Base-by-base conservation (phyloP, 495 filamentous ascomycete genomes). In the Lophiostoma macrostomum region DNA sequence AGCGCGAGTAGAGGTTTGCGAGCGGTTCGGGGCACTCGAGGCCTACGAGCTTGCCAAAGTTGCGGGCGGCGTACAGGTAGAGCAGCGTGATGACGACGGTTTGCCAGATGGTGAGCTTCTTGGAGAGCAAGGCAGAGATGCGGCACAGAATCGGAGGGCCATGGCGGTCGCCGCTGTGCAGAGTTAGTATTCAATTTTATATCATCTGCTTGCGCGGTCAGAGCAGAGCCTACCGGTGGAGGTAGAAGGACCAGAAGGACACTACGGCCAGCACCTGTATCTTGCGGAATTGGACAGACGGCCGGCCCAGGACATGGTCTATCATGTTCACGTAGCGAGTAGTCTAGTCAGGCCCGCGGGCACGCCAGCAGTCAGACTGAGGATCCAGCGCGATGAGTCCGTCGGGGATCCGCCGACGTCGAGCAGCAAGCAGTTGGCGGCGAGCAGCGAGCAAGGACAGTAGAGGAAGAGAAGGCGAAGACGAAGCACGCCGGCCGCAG, bases 251-350 rank as follows among this genome's bases (percentile, higher is more conserved):
- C 94, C 93, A 97, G 63, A 96, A 94, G 0, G 84, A 80, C 16
- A 97, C 77, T 0, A 96, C 93, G 22, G 86, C 83, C 50, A 96
- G 79, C 56, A 98, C 90, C 68, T 98, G 91, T 20, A 94, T 83
- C 64, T 95, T 89, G 51, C 93, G 85, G 64, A 93, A 95, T 70
- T 87, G 83, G 53, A 86, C 84, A 6, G 90, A 95, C 28, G 93
- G 93, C 56, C 87, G 81, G 52, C 93, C 93, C 30, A 98, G 78
- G 47, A 96, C 83, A 73, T 98, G 93, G 67, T 98, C 93, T 84
- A 54, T 52, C 55, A 58, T 58, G 16, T 37, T 37, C 34, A 37
- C 34, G 20, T 5, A 37, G 5, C 5, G n/a, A 37, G n/a, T n/a
- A n/a, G n/a, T n/a, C n/a, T n/a, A n/a, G 5, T 37, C 34, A 37